phyloP scores from a whole-genome alignment of 305 asterid genomes.

The Fraxinus albicans region DNA sequence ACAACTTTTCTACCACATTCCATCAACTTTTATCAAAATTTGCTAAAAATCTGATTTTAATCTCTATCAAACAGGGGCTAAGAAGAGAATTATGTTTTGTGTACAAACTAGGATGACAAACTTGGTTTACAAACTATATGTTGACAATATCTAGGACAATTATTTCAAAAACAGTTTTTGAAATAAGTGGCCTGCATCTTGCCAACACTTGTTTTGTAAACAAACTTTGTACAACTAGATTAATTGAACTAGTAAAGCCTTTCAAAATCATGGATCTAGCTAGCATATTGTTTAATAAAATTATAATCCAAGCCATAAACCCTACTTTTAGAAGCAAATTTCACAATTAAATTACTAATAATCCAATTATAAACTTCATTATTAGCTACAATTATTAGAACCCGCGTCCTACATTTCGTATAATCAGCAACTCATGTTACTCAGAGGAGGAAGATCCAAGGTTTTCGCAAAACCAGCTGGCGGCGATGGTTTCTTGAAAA shows the following conservation, averaged over 20 bases:
- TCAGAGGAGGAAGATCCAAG: neutral
- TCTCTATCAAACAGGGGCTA: too few species aligned
- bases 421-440: neutral
- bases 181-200: too few species aligned
- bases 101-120: too few species aligned
- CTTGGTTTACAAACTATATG: too few species aligned
- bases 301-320: neutral
- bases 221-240: too few species aligned
- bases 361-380: neutral
- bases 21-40: too few species aligned
- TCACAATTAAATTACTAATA: neutral
- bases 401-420: neutral
- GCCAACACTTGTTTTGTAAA: too few species aligned
- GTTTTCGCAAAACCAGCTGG: neutral
- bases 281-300: neutral
- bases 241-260: neutral
- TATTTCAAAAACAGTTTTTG: too few species aligned
- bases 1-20: too few species aligned
- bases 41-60: too few species aligned
- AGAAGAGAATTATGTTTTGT: too few species aligned
- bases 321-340: neutral
- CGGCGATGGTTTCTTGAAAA: constrained; percentile 17
- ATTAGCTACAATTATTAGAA: neutral
- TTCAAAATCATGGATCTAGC: neutral
- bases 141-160: too few species aligned